Evolutionary conservation across 2,329 filamentous ascomycete genomes (phyloP).

Genomic region (Neospermospora avenae): DNA sequence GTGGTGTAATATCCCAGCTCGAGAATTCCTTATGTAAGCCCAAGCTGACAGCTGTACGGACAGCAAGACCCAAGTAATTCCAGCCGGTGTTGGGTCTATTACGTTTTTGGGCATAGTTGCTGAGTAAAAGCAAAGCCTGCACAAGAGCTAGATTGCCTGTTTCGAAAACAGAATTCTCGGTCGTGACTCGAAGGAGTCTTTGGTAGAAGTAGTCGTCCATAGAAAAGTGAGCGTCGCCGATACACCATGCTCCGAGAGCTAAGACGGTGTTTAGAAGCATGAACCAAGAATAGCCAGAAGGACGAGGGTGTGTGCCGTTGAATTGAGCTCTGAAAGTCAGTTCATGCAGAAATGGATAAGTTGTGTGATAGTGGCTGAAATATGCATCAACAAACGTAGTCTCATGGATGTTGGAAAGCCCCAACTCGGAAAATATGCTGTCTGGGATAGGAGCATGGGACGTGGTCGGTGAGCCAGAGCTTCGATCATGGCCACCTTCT

Average conservation of each 20-base stretch:
- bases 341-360: constrained; percentile 25
- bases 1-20: constrained; percentile 30
- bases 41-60: constrained; percentile 49
- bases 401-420: neutral
- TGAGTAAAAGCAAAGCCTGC: constrained; percentile 43
- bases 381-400: constrained; percentile 20
- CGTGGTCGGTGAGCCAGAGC: neutral
- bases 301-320: constrained; percentile 12
- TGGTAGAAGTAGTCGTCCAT: constrained; percentile 17
- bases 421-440: too few relatives aligned
- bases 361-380: constrained; percentile 19
- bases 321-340: constrained; percentile 21
- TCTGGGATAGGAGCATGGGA: too few relatives aligned
- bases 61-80: constrained; percentile 48
- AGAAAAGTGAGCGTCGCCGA: constrained; percentile 14
- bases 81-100: constrained; percentile 50
- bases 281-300: constrained; percentile 20
- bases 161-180: constrained; percentile 32
- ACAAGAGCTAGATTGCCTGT: constrained; percentile 44
- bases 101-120: constrained; percentile 48
- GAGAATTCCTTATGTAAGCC: constrained; percentile 46
- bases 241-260: constrained; percentile 22
- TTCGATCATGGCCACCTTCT: neutral
- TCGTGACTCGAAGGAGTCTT: constrained; percentile 1
- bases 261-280: constrained; percentile 22